phyloP scores from a whole-genome alignment of 2,329 filamentous ascomycete genomes.

The Phaeophleospora eucalypticola region DNA sequence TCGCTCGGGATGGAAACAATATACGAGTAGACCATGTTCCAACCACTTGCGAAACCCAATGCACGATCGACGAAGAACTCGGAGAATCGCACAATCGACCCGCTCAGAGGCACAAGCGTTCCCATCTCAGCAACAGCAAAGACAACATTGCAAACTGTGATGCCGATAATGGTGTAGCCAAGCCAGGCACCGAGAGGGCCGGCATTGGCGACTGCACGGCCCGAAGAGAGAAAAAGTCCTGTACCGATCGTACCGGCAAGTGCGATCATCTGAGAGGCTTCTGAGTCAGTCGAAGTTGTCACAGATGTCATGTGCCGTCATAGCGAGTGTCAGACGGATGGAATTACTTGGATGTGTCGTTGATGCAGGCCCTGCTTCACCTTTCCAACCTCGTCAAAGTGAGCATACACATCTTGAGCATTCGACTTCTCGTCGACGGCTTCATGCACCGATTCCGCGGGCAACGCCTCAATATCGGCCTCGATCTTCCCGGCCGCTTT shows the following conservation, averaged over 20 bases:
- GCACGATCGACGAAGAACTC: slow-evolving; percentile 19
- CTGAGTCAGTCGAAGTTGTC: neutral
- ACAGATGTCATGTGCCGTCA: too few relatives aligned
- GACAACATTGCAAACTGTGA: slow-evolving; percentile 13
- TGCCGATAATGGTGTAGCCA: slow-evolving; percentile 13
- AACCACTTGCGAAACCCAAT: slow-evolving; percentile 13
- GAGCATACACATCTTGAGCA: slow-evolving; percentile 8
- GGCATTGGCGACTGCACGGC: slow-evolving; percentile 30
- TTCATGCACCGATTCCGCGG: too few relatives aligned
- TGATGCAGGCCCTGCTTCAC: slow-evolving; percentile 17
- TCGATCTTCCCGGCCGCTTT: too few relatives aligned
- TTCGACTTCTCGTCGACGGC: too few relatives aligned
- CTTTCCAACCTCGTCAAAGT: slow-evolving; percentile 20
- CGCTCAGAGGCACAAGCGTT: slow-evolving; percentile 14
- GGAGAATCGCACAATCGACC: slow-evolving; percentile 11
- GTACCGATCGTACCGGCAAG: slow-evolving; percentile 38
- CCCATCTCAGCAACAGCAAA: slow-evolving; percentile 16
- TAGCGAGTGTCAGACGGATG: too few relatives aligned
- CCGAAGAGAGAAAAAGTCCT: slow-evolving; percentile 37
- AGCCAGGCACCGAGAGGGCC: slow-evolving; percentile 29
- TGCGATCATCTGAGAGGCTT: slow-evolving; percentile 26
- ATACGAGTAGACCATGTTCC: slow-evolving; percentile 13
- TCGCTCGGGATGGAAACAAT: slow-evolving; percentile 14
- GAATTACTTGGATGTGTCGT: slow-evolving; percentile 25
- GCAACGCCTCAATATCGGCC: too few relatives aligned